A percentile compares a stretch with the other conserved stretches of the same genome.
phyloP scores from a whole-genome alignment of 2,329 filamentous ascomycete genomes.

The Simplicillium sp. region DNA sequence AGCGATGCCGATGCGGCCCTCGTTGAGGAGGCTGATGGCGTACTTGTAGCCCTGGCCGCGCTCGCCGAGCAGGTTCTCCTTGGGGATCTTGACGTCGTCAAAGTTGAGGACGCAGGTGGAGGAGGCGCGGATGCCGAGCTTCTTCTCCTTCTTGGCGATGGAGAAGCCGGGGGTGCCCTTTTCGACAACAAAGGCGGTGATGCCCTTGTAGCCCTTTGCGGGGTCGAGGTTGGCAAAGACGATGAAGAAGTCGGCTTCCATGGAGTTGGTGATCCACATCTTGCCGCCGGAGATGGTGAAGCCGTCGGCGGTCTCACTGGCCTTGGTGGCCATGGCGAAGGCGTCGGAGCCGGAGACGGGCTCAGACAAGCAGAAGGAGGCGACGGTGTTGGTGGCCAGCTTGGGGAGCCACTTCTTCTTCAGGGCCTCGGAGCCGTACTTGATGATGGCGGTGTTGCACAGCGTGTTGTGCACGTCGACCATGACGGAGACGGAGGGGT shows the following conservation, averaged over 20 bases:
- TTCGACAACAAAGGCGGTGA: slow-evolving; percentile 91
- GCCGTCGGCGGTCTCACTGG: slow-evolving; percentile 70
- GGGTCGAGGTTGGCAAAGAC: slow-evolving; percentile 95
- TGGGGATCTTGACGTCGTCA: slow-evolving; percentile 86
- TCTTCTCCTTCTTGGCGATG: slow-evolving; percentile 99
- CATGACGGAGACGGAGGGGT: slow-evolving; percentile 90
- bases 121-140: slow-evolving; percentile 90
- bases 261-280: slow-evolving; percentile 99
- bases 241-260: slow-evolving; percentile 91
- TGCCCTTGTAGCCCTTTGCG: slow-evolving; percentile 90
- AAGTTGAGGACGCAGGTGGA: slow-evolving; percentile 97
- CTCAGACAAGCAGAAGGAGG: slow-evolving; percentile 88
- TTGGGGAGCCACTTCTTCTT: slow-evolving; percentile 86
- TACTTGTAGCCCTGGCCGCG: slow-evolving; percentile 96
- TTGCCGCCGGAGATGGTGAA: slow-evolving; percentile 87
- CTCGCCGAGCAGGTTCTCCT: slow-evolving; percentile 78
- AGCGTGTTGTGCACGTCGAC: slow-evolving; percentile 98
- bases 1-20: slow-evolving; percentile 94
- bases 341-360: slow-evolving; percentile 90
- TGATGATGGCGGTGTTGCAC: slow-evolving; percentile 86
- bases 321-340: slow-evolving; percentile 88
- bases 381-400: slow-evolving; percentile 82
- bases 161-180: slow-evolving; percentile 83
- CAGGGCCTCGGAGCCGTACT: slow-evolving; percentile 66
- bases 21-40: slow-evolving; percentile 87